phyloP scores from a whole-genome alignment of 2,329 filamentous ascomycete species.

The Xylariomycetidae sp. region DNA sequence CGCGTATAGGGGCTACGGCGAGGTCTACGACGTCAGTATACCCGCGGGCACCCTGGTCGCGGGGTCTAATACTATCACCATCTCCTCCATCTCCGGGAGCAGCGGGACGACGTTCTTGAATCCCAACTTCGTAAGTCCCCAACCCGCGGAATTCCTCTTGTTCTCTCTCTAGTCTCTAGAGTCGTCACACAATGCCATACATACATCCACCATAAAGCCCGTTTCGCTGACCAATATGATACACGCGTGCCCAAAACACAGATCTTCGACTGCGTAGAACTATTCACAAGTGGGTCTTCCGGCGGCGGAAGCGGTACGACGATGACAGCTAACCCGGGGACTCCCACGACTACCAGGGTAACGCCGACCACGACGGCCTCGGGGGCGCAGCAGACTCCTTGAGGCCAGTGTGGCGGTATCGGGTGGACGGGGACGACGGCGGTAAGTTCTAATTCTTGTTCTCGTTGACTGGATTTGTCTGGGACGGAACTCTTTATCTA shows the following conservation, averaged over 20 bases:
- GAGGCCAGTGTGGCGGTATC: constrained; percentile 3
- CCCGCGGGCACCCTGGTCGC: constrained; percentile 53
- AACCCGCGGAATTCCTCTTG: no score
- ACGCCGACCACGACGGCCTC: constrained; percentile 1
- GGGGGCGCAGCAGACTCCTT: not conserved
- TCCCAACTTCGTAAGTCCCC: constrained; percentile 52
- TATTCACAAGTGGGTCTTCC: constrained; percentile 18
- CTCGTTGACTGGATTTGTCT: not conserved
- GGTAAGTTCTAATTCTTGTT: not conserved
- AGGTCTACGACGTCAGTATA: constrained; percentile 59
- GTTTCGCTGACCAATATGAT: no score
- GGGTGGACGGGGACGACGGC: constrained; percentile 1
- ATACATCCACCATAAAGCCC: no score
- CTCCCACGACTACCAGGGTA: not conserved
- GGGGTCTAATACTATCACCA: constrained; percentile 61
- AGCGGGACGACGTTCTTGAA: constrained; percentile 49
- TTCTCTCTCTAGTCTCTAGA: no score
- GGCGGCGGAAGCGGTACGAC: not conserved
- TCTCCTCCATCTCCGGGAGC: constrained; percentile 55
- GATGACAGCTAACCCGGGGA: not conserved
- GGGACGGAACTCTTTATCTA: not conserved
- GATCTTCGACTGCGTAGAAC: constrained; percentile 31
- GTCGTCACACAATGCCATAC: no score
- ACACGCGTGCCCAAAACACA: constrained; percentile 1
- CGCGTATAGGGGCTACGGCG: constrained; percentile 58